phyloP scores from a whole-genome alignment of 306 rosid species.

The Lathyrus sativus region DNA sequence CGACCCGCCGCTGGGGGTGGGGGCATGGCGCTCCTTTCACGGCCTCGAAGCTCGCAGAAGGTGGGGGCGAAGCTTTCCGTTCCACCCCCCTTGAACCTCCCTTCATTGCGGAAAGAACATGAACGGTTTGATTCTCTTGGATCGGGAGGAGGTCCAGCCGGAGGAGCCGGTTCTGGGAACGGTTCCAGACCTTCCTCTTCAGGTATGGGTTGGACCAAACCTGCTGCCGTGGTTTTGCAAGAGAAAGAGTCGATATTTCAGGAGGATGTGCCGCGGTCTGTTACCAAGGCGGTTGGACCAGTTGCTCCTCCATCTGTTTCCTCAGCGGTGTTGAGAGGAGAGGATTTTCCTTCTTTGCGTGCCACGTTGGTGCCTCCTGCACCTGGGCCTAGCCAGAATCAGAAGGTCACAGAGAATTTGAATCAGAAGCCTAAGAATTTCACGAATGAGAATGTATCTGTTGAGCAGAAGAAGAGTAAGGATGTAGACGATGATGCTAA shows the following conservation, averaged over 20 bases:
- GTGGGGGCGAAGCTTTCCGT: conserved; percentile 89
- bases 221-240: conserved; percentile 47
- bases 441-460: conserved; percentile 40
- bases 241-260: conserved; percentile 47
- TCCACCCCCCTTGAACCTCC: conserved; percentile 99
- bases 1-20: conserved; percentile 55
- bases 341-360: conserved; percentile 89
- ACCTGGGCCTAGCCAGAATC: conserved; percentile 44
- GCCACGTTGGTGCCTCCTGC: conserved; percentile 73
- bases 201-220: conserved; percentile 93
- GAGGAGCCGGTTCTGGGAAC: conserved; percentile 61
- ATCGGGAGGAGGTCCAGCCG: conserved; percentile 60
- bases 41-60: conserved; percentile 94
- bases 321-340: conserved; percentile 72
- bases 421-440: conserved; percentile 57
- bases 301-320: conserved; percentile 37
- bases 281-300: conserved; percentile 1
- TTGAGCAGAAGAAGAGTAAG: conserved; percentile 50
- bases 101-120: conserved; percentile 86
- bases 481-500: conserved; percentile 13
- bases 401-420: conserved; percentile 64
- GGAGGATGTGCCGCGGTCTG: conserved; percentile 48
- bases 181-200: conserved; percentile 80
- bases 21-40: conserved; percentile 77
- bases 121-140: conserved; percentile 84